phyloP scores from a whole-genome alignment of 768 basidiomycete species.

The Trametes gibbosa region DNA sequence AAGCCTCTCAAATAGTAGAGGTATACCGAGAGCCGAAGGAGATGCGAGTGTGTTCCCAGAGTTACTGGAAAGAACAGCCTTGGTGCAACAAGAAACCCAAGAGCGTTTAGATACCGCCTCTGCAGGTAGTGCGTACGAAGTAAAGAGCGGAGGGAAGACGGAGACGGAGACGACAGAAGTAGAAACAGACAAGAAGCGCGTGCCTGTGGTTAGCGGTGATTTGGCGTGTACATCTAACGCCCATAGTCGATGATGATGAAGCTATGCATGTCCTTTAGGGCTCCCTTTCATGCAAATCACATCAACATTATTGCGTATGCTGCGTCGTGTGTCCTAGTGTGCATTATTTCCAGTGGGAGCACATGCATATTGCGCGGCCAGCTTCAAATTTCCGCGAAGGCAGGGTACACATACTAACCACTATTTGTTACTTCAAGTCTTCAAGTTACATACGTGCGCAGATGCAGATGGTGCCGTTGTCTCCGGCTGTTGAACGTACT shows the following conservation, averaged over 20 bases:
- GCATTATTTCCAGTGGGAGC: no score
- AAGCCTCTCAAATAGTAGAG: background rate
- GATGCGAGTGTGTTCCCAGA: background rate
- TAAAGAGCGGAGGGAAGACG: conserved; percentile 1
- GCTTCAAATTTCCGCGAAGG: no score
- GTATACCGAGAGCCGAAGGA: background rate
- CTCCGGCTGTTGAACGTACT: no score
- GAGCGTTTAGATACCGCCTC: background rate
- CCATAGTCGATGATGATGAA: background rate
- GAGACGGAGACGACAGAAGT: background rate
- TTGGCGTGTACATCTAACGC: background rate
- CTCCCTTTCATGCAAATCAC: no score
- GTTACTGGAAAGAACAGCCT: background rate
- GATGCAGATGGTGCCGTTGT: no score
- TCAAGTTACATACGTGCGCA: no score
- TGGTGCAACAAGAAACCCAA: background rate
- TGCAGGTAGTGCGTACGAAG: background rate
- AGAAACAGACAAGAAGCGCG: background rate
- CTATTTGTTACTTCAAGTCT: no score
- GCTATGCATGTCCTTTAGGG: no score
- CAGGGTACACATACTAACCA: no score
- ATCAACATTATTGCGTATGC: no score
- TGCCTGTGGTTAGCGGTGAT: background rate
- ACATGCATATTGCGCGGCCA: no score
- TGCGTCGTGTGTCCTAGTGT: no score